Percentiles rank a stretch among this genome's conserved stretches.
phyloP scores from a whole-genome alignment of 2,329 filamentous ascomycete species.

The Pseudodiploospora longispora region DNA sequence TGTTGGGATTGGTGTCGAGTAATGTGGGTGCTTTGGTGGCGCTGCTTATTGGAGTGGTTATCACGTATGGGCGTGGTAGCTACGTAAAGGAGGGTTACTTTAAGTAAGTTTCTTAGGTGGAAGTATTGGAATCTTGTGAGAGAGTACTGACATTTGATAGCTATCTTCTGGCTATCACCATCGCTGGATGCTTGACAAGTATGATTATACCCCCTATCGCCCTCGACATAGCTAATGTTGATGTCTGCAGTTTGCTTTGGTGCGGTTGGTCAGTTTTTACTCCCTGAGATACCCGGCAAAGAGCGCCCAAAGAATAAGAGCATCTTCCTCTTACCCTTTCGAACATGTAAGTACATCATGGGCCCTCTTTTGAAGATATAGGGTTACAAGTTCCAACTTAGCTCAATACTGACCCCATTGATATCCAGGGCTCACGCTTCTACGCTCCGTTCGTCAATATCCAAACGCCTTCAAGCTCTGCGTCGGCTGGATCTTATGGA shows the following conservation, averaged over 20 bases:
- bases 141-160: constrained; percentile 2
- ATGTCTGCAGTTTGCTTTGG: constrained; percentile 7
- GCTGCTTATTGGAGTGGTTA: constrained; percentile 13
- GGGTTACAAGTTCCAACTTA: no score
- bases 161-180: constrained; percentile 12
- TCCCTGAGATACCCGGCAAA: constrained; percentile 10
- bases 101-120: constrained; percentile 6
- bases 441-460: constrained; percentile 12
- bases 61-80: constrained; percentile 11
- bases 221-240: no score
- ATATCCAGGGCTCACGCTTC: constrained; percentile 10
- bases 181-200: constrained; percentile 13
- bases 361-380: not conserved
- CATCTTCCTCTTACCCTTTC: constrained; percentile 10
- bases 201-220: not conserved
- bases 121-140: not conserved
- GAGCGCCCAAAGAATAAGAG: constrained; percentile 8
- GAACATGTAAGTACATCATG: constrained; percentile 9
- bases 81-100: constrained; percentile 12
- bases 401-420: not conserved
- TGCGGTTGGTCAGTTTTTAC: constrained; percentile 10
- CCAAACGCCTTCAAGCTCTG: constrained; percentile 15
- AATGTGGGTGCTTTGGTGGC: constrained; percentile 13
- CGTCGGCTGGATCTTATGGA: constrained; percentile 13
- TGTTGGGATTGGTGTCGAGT: constrained; percentile 10